A percentile compares a stretch with the other conserved stretches of the same genome.
Conservation (phyloP, 164 flowering plant species). For the Sextonia rubra region DNA sequence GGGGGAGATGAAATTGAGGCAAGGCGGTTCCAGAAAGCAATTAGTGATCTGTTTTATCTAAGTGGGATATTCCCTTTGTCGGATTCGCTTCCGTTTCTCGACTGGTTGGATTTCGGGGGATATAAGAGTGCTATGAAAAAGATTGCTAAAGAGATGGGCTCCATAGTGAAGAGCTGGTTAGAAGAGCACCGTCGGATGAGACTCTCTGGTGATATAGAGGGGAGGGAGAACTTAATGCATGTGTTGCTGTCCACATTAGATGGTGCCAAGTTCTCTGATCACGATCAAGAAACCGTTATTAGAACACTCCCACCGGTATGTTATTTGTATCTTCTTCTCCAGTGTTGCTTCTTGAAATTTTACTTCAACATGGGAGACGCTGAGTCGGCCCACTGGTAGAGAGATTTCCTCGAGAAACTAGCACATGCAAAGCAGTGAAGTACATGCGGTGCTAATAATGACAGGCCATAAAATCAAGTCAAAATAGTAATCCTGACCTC, state of each 20-base stretch:
- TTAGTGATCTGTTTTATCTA: conserved; percentile 2
- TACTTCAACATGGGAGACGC: too few relatives aligned
- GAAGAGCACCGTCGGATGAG: conserved; percentile 6
- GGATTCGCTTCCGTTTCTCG: conserved; percentile 21
- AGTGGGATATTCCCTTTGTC: conserved; percentile 12
- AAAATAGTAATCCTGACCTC: too few relatives aligned
- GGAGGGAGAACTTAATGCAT: conserved; percentile 7
- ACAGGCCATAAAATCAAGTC: too few relatives aligned
- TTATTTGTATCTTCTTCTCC: too few relatives aligned
- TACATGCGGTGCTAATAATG: too few relatives aligned
- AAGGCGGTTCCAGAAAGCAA: conserved; percentile 5
- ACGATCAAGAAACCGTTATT: conserved; percentile 8
- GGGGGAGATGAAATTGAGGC: not conserved
- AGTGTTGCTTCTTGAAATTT: too few relatives aligned
- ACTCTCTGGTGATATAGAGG: conserved; percentile 13
- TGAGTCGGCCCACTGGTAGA: too few relatives aligned
- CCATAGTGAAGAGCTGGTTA: conserved; percentile 12
- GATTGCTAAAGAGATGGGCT: conserved; percentile 14
- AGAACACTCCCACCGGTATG: conserved; percentile 5
- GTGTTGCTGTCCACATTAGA: conserved; percentile 7
- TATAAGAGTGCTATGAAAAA: conserved; percentile 18
- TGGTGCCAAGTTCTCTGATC: not conserved
- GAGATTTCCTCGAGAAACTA: too few relatives aligned
- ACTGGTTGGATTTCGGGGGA: conserved; percentile 21
- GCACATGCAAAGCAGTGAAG: too few relatives aligned